phyloP scores from a whole-genome alignment of 106 monocot genomes.

The Xerophyta viscosa region DNA sequence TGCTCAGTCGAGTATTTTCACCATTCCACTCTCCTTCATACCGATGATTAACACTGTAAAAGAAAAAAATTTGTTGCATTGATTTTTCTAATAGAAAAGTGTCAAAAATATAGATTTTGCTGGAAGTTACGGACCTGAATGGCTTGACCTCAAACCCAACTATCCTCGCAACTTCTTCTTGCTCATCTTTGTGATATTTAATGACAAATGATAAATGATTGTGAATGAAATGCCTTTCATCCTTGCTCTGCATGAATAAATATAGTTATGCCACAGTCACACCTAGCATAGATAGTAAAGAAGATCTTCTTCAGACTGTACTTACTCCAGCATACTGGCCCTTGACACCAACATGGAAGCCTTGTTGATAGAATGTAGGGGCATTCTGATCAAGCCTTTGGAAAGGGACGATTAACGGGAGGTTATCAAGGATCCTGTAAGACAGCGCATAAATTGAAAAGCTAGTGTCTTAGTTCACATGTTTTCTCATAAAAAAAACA shows the following conservation, averaged over 20 bases:
- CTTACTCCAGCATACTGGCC: conserved; percentile 62
- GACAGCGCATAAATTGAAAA: background rate
- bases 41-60: conserved; percentile 29
- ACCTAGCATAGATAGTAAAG: background rate
- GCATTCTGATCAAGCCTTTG: conserved; percentile 59
- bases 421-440: conserved; percentile 94
- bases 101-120: background rate
- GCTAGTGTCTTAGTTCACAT: no score
- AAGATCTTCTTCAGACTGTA: conserved; percentile 1
- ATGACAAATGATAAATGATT: conserved; percentile 94
- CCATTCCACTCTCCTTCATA: conserved; percentile 37
- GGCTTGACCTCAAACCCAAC: conserved; percentile 97
- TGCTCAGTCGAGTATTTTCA: conserved; percentile 22
- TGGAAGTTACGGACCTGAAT: conserved; percentile 44
- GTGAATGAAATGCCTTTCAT: conserved; percentile 76
- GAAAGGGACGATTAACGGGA: conserved; percentile 84
- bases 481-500: no score
- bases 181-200: conserved; percentile 78
- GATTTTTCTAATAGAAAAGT: no score
- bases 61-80: background rate
- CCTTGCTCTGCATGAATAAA: conserved; percentile 55
- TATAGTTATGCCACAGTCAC: background rate
- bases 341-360: conserved; percentile 77
- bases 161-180: conserved; percentile 71
- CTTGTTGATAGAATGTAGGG: conserved; percentile 62